These are phyloP conservation scores for Fusarium verticillioides DNA, from an alignment of 2,329 filamentous ascomycete species.

Conservation along the genomic window DNA sequence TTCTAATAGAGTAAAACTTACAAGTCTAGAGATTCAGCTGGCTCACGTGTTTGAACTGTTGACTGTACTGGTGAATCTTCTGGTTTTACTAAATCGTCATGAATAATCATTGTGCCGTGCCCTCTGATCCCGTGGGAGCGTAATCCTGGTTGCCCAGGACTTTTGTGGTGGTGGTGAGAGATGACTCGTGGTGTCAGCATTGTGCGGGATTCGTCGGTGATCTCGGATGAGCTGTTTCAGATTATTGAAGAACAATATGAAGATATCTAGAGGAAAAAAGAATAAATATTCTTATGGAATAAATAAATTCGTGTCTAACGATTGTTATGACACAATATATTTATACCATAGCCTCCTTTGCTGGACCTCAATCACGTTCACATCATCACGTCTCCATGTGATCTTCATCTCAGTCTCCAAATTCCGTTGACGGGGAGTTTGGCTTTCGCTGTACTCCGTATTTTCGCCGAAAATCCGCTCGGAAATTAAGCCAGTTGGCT, in stretches of 20 bases:
- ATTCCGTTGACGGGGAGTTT: neutral
- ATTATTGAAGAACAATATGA: neutral
- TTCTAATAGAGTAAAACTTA: neutral
- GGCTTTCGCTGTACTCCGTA: neutral
- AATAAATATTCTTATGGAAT: neutral
- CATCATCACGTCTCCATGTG: neutral
- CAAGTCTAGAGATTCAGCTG: neutral
- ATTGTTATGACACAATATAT: neutral
- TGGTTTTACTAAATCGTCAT: neutral
- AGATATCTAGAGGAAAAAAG: neutral
- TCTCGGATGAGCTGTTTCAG: neutral
- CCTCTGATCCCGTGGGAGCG: neutral
- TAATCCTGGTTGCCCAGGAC: neutral
- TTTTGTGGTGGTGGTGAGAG: neutral
- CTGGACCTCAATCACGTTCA: neutral
- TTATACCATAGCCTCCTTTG: neutral
- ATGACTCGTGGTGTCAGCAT: neutral
- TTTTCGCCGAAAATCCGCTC: neutral
- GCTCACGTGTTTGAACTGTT: neutral
- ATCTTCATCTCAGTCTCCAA: neutral
- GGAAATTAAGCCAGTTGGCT: neutral
- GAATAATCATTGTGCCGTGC: neutral
- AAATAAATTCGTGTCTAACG: accelerated
- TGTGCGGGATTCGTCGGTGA: neutral
- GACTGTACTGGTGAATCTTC: neutral